Percentiles rank a stretch among this genome's conserved stretches.
Conservation (phyloP, 2,329 filamentous ascomycete genomes). For the Ceratocystiopsis minuta region DNA sequence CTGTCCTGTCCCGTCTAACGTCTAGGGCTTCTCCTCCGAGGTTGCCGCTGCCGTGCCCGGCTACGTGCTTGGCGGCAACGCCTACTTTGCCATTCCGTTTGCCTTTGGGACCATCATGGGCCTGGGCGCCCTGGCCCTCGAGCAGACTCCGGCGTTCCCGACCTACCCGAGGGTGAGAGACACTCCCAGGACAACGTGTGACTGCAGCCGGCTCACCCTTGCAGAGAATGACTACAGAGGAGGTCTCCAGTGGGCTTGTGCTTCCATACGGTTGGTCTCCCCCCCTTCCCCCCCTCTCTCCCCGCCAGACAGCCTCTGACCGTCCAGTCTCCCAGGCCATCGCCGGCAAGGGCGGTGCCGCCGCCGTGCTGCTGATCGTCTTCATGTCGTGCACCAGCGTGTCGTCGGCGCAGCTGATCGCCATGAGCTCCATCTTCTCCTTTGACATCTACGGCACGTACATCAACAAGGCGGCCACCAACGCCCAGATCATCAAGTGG, state of each 20-base stretch:
- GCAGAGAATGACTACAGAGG: too few relatives aligned
- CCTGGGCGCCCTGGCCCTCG: constrained; percentile 17
- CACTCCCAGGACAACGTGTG: too few relatives aligned
- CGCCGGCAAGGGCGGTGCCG: constrained; percentile 17
- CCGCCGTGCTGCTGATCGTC: constrained; percentile 20
- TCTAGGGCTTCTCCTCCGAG: too few relatives aligned
- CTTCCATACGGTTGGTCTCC: too few relatives aligned
- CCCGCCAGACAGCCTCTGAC: too few relatives aligned
- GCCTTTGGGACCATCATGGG: constrained; percentile 19
- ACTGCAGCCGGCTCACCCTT: too few relatives aligned
- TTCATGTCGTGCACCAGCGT: constrained; percentile 29
- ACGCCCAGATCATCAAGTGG: constrained; percentile 10
- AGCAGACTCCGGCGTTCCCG: constrained; percentile 11
- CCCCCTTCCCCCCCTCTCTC: too few relatives aligned
- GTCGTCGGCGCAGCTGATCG: constrained; percentile 25
- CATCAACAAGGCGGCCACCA: constrained; percentile 14
- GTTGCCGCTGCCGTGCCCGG: too few relatives aligned
- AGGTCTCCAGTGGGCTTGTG: too few relatives aligned
- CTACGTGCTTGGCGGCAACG: constrained; percentile 1
- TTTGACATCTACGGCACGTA: constrained; percentile 23
- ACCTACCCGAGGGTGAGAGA: too few relatives aligned
- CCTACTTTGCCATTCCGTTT: constrained; percentile 21
- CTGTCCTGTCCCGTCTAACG: too few relatives aligned
- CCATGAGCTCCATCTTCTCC: constrained; percentile 19
- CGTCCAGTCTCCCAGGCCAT: too few relatives aligned